These are phyloP conservation scores for Kwoniella dendrophila DNA, from an alignment of 768 basidiomycete genomes.

Conservation along the genomic window DNA sequence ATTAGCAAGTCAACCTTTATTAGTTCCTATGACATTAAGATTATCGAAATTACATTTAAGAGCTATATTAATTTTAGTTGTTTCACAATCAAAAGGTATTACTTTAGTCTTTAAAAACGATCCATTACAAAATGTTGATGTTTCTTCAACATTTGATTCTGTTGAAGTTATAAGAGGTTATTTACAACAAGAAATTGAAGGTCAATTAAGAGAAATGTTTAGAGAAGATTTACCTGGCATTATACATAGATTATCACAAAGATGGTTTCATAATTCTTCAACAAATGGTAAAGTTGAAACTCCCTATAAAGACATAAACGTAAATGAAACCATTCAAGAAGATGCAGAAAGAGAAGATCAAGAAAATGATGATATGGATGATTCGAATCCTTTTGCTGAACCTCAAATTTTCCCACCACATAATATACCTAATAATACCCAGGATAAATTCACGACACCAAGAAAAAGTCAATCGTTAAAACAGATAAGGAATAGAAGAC, in stretches of 20 bases:
- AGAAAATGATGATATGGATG: slow-evolving; percentile 3
- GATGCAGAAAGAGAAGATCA: slow-evolving; percentile 35
- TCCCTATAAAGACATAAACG: slow-evolving; percentile 66
- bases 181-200: slow-evolving; percentile 96
- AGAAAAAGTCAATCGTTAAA: slow-evolving; percentile 27
- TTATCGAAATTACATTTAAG: slow-evolving; percentile 91
- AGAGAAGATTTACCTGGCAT: slow-evolving; percentile 94
- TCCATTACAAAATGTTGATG: slow-evolving; percentile 95
- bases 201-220: slow-evolving; percentile 96
- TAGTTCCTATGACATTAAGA: slow-evolving; percentile 96
- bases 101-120: slow-evolving; percentile 99
- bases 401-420: slow-evolving; percentile 52
- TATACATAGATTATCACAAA: slow-evolving; percentile 91
- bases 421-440: slow-evolving; percentile 21
- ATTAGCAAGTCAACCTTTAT: slow-evolving; percentile 89
- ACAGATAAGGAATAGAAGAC: neutral
- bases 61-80: slow-evolving; percentile 95
- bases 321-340: slow-evolving; percentile 22
- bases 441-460: slow-evolving; percentile 31
- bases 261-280: slow-evolving; percentile 68
- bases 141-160: slow-evolving; percentile 95
- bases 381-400: slow-evolving; percentile 36
- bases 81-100: slow-evolving; percentile 96
- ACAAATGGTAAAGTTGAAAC: slow-evolving; percentile 75
- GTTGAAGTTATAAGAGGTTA: slow-evolving; percentile 97